These are phyloP conservation scores for Pichia sp. DNA, from an alignment of 1,139 yeast genomes.

Conservation along the genomic window DNA sequence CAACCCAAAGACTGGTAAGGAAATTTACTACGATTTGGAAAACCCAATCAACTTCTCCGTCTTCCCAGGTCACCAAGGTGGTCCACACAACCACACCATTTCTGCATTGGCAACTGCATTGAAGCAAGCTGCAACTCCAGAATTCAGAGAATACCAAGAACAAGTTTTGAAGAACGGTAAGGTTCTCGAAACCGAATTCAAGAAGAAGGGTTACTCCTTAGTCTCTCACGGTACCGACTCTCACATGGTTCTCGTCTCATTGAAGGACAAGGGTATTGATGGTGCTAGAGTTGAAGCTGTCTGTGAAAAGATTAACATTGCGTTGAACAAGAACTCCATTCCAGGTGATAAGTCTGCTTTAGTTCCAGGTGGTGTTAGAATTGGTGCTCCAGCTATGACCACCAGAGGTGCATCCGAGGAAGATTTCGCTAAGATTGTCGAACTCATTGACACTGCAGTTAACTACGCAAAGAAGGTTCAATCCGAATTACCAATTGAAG, in stretches of 20 bases:
- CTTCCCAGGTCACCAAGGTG: conserved; percentile 99
- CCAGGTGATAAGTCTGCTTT: conserved; percentile 98
- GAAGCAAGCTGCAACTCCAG: conserved; percentile 89
- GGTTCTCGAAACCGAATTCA: conserved; percentile 70
- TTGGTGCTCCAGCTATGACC: conserved; percentile 99
- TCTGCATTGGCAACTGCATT: conserved; percentile 96
- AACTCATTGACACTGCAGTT: conserved; percentile 79
- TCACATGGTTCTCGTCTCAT: conserved; percentile 87
- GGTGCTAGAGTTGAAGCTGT: conserved; percentile 98
- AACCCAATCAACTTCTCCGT: conserved; percentile 95
- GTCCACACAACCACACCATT: conserved; percentile 98
- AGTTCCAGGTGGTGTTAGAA: conserved; percentile 96
- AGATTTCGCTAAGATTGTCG: conserved; percentile 78
- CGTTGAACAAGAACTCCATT: conserved; percentile 93
- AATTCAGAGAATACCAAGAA: conserved; percentile 83
- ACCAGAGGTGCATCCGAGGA: conserved; percentile 90
- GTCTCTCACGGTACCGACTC: conserved; percentile 96
- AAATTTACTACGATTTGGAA: conserved; percentile 83
- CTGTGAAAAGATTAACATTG: conserved; percentile 91
- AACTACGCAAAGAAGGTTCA: conserved; percentile 73
- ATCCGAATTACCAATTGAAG: conserved; percentile 69
- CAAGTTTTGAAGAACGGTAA: conserved; percentile 88
- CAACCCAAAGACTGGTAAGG: conserved; percentile 89
- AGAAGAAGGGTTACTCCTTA: conserved; percentile 63
- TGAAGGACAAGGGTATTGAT: conserved; percentile 85